Evolutionary conservation across 148 eudicot genomes (phyloP), one percentile per base, ranked within the genome.

Genomic region (Camellia japonica): DNA sequence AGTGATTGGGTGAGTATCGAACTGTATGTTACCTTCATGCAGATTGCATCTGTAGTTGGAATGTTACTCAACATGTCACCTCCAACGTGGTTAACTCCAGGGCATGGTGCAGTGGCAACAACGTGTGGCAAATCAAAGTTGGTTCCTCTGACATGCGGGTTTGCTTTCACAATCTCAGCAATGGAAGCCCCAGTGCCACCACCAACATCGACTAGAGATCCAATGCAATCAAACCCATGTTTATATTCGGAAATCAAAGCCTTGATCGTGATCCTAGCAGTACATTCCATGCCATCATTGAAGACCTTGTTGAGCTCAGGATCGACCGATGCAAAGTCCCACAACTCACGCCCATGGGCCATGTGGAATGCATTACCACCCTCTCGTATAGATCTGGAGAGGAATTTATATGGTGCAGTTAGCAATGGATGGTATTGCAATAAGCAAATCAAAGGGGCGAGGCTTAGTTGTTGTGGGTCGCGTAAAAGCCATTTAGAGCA

Each of bases 51-150:
- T 20, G 90, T 92, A 70, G 7, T 20, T 68, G 90, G 90, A 63
- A 89, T 74, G 43, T 71, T 44, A 75, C 80, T 63, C 59, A 92
- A 90, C 90, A 92, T 90, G 71, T 90, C 84, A 18, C 95, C 95
- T 55, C 64, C 91, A 1, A 90, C 89, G 79, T 92, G 90, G 62
- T 87, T 68, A 47, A 92, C 85, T 19, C 93, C 93, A 5, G 60
- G 79, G 70, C 79, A 52, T 46, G 42, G 87, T 23, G 92, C 90
- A 8, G 73, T 84, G 15, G 80, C 79, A 20, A 90, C 44, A 14
- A 13, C 44, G 19, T 92, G 30, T 30, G 38, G 38, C 38, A 30
- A 30, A 30, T 30, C 38, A 30, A 30, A 30, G 38, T 30, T 30
- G 38, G 85, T 87, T 38, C 89, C 93, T 19, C 79, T 30, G 38